Evolutionary conservation across 331 rosid species (phyloP), one percentile per base, ranked within the genome.

Genomic region (Spiraea crenata): DNA sequence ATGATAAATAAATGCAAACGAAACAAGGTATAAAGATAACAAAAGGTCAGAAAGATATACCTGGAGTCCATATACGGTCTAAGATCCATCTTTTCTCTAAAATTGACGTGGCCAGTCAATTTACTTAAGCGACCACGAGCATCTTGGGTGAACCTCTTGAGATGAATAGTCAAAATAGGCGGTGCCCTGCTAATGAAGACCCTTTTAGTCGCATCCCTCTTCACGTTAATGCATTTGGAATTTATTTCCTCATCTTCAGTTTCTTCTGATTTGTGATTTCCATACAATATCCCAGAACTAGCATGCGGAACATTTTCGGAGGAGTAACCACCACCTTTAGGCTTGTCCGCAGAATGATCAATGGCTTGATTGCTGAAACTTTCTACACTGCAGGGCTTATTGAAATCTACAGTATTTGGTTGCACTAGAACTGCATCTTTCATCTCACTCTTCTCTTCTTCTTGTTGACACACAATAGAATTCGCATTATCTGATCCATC

Each of bases 131-230:
- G 96, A 45, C 99, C 98, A 41, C 96, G 96, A 35, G 88, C 83
- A 81, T 95, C 99, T 64, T 90, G 98, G 84, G 96, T 81, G 79
- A 95, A 95, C 72, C 99, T 85, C 82, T 95, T 95, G 54, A 95
- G 84, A 88, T 91, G 99, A 78, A 95, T 85, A 51, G 92, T 91
- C 75, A 95, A 80, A 72, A 91, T 77, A 41, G 89, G 90, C 0
- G 98, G 98, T 70, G 96, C 89, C 80, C 81, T 91, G 77, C 80
- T 76, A 70, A 95, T 86, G 65, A 91, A 82, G 75, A 83, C 88
- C 71, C 90, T 90, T 86, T 87, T 95, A 34, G 86, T 89, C 25
- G 98, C 99, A 78, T 95, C 88, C 82, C 96, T 86, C 80, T 83
- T 95, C 82, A 91, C 92, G 77, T 80, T 81, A 76, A 80, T 82